These are phyloP conservation scores for Yueomyces sp. DNA, from an alignment of 1,139 yeast species.

Conservation along the genomic window DNA sequence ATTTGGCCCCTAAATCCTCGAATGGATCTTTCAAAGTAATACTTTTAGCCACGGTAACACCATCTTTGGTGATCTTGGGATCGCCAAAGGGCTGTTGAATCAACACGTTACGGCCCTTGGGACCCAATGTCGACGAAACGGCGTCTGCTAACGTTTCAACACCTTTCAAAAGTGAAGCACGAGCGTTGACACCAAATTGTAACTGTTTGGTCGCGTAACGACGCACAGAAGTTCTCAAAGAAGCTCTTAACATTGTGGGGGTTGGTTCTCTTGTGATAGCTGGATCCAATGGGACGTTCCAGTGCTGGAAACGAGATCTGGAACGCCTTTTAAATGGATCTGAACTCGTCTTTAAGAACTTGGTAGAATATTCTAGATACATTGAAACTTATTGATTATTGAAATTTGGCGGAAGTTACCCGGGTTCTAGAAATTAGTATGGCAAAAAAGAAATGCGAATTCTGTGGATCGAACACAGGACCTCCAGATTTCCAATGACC, in stretches of 20 bases:
- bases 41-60: constrained; percentile 94
- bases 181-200: constrained; percentile 96
- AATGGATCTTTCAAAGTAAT: constrained; percentile 82
- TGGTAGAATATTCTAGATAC: neutral
- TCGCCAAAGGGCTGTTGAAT: constrained; percentile 96
- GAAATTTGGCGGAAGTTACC: neutral
- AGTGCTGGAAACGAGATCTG: too few relatives aligned
- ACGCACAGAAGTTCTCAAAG: constrained; percentile 5
- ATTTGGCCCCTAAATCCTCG: constrained; percentile 89
- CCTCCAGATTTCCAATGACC: constrained; percentile 24
- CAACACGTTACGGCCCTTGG: constrained; percentile 95
- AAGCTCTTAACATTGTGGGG: too few relatives aligned
- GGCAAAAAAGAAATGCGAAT: constrained; percentile 38
- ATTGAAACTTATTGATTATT: neutral
- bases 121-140: constrained; percentile 93
- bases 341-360: neutral
- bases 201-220: constrained; percentile 67
- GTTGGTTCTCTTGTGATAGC: too few relatives aligned
- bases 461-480: constrained; percentile 93
- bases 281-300: too few relatives aligned
- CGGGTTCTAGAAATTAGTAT: neutral
- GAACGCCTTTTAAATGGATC: neutral
- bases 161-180: constrained; percentile 93
- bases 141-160: constrained; percentile 96
- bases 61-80: constrained; percentile 98